Evolutionary conservation across 2,329 filamentous ascomycete species (phyloP).

Genomic region (Aspergillus fumigatus): DNA sequence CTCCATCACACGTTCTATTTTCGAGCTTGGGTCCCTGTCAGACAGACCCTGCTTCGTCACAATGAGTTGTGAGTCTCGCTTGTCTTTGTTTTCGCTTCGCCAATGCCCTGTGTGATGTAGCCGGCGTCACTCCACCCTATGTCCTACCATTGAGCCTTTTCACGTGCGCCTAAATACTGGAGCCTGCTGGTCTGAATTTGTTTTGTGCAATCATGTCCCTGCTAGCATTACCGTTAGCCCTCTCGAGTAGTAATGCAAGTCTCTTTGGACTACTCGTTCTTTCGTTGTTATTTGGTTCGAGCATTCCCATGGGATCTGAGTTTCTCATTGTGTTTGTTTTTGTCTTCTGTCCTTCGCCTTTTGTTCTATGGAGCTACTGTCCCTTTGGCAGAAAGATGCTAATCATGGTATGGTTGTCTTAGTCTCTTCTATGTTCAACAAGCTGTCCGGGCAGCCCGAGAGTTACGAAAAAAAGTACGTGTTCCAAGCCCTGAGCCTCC

Average conservation of each 20-base stretch:
- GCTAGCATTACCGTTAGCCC: neutral
- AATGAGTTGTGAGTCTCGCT: conserved; percentile 23
- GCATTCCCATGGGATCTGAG: neutral
- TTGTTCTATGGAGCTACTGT: neutral
- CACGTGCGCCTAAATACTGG: conserved; percentile 1
- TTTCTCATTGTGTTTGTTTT: neutral
- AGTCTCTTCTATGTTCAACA: conserved; percentile 91
- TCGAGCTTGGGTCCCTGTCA: conserved; percentile 1
- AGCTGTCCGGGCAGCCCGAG: conserved; percentile 92
- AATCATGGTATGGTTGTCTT: neutral
- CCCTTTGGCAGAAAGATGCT: neutral
- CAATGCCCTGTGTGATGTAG: conserved; percentile 2
- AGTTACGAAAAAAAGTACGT: conserved; percentile 96
- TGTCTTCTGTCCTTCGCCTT: neutral
- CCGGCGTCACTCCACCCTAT: neutral
- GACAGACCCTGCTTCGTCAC: conserved; percentile 5
- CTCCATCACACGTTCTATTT: conserved; percentile 12
- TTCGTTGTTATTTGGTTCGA: conserved; percentile 7
- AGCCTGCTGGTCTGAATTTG: neutral
- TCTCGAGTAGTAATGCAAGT: conserved; percentile 4
- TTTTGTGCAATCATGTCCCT: conserved; percentile 1
- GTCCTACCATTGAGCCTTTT: conserved; percentile 4
- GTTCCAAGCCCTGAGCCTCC: neutral
- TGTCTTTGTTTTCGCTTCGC: neutral
- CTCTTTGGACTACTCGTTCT: conserved; percentile 3